These are phyloP conservation scores for Neonectria coccinea DNA, from an alignment of 2,329 filamentous ascomycete genomes.

Conservation along the genomic window DNA sequence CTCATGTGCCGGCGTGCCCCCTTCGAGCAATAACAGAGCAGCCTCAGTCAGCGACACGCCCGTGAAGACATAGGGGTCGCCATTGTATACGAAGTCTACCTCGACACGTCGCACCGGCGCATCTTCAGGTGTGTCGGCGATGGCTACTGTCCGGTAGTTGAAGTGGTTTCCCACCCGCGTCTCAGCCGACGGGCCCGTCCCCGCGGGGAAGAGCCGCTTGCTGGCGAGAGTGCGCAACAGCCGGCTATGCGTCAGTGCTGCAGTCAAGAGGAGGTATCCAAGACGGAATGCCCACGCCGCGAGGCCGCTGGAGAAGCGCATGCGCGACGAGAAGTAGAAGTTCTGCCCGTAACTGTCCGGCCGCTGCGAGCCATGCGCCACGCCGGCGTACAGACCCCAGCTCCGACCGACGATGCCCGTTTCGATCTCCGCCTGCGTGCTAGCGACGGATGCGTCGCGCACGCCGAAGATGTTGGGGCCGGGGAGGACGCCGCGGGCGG, in stretches of 20 bases:
- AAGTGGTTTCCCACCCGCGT: slow-evolving; percentile 28
- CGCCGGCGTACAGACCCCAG: slow-evolving; percentile 28
- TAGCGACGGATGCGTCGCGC: slow-evolving; percentile 23
- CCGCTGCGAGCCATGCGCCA: slow-evolving; percentile 4
- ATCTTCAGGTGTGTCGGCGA: slow-evolving; percentile 22
- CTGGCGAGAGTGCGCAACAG: slow-evolving; percentile 28
- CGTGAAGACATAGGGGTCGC: slow-evolving; percentile 38
- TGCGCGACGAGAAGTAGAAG: slow-evolving; percentile 21
- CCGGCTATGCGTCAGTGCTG: slow-evolving; percentile 22
- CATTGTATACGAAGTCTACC: slow-evolving; percentile 32
- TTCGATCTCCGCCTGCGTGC: slow-evolving; percentile 32
- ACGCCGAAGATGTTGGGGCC: slow-evolving; percentile 8
- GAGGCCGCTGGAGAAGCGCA: slow-evolving; percentile 14
- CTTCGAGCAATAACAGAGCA: slow-evolving; percentile 34
- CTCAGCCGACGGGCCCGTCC: slow-evolving; percentile 34
- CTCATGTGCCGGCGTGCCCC: slow-evolving; percentile 22
- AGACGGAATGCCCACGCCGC: slow-evolving; percentile 18
- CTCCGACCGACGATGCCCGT: slow-evolving; percentile 35
- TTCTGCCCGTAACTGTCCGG: slow-evolving; percentile 17
- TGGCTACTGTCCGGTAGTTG: slow-evolving; percentile 30
- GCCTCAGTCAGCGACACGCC: slow-evolving; percentile 36
- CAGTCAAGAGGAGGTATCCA: slow-evolving; percentile 20
- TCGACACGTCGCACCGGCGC: slow-evolving; percentile 12
- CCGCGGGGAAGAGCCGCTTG: slow-evolving; percentile 29
- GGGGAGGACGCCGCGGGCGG: slow-evolving; percentile 7